Evolutionary conservation across 371 early-diverging fungal genomes (phyloP).

Genomic region (Blakeslea trispora): DNA sequence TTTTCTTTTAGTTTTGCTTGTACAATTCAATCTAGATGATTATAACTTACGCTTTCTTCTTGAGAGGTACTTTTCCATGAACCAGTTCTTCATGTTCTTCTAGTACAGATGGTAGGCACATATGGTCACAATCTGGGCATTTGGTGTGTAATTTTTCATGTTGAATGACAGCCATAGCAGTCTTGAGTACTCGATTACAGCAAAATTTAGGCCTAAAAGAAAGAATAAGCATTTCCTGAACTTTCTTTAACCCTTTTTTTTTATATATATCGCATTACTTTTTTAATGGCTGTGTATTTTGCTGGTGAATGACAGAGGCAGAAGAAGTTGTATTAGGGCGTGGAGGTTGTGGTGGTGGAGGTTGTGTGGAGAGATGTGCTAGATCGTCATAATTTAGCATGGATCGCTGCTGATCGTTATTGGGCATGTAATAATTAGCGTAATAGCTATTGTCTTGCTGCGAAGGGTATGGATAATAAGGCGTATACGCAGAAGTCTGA

Average conservation of each 20-base stretch:
- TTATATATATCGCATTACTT: no score
- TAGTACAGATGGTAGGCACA: slow-evolving; percentile 27
- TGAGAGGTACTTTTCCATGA: slow-evolving; percentile 29
- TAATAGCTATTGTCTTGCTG: background rate
- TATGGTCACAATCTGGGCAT: slow-evolving; percentile 36
- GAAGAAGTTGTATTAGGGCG: no score
- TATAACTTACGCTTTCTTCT: slow-evolving; percentile 27
- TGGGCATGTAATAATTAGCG: slow-evolving; percentile 9
- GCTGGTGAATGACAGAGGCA: no score
- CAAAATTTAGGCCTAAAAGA: slow-evolving; percentile 25
- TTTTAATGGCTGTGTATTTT: background rate
- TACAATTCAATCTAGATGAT: no score
- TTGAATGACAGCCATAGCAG: slow-evolving; percentile 26
- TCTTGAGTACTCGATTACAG: slow-evolving; percentile 33
- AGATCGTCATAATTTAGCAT: slow-evolving; percentile 25
- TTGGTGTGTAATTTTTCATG: slow-evolving; percentile 39
- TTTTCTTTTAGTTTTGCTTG: background rate
- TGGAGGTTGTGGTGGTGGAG: background rate
- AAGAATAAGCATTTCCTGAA: no score
- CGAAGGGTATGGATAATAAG: slow-evolving; percentile 1
- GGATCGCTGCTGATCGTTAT: slow-evolving; percentile 15
- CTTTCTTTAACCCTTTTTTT: no score
- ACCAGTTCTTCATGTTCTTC: slow-evolving; percentile 31
- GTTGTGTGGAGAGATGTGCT: background rate
- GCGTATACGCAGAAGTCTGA: slow-evolving; percentile 25